Evolutionary conservation across 116 monocot genomes (phyloP).

Genomic region (Cymodocea nodosa): DNA sequence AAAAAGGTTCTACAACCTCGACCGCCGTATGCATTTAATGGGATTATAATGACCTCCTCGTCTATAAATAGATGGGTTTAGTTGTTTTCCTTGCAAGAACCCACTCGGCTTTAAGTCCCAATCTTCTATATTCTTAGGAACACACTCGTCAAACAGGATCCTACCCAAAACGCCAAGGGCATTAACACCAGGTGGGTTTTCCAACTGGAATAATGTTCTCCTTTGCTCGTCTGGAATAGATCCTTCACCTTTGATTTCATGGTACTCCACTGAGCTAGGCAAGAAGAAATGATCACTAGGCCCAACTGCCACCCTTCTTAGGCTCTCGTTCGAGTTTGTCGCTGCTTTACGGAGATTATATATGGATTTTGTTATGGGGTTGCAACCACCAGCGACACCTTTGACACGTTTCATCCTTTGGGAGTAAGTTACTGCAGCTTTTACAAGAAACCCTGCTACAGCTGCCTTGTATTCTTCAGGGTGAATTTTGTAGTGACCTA

Average conservation of each 20-base stretch:
- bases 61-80: constrained; percentile 10
- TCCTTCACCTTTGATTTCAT: constrained; percentile 23
- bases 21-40: constrained; percentile 43
- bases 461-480: constrained; percentile 45
- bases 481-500: constrained; percentile 64
- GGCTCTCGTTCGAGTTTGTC: constrained; percentile 38
- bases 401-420: constrained; percentile 16
- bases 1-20: constrained; percentile 20
- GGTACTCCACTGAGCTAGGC: constrained; percentile 47
- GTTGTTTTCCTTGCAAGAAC: constrained; percentile 1
- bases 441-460: constrained; percentile 47
- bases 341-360: constrained; percentile 41
- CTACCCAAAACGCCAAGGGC: constrained; percentile 64
- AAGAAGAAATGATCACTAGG: constrained; percentile 56
- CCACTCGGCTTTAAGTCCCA: constrained; percentile 75
- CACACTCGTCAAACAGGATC: constrained; percentile 77
- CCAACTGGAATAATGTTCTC: constrained; percentile 25
- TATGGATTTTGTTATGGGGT: constrained; percentile 44
- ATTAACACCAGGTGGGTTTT: constrained; percentile 35
- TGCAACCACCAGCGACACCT: constrained; percentile 8
- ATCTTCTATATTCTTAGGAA: constrained; percentile 75
- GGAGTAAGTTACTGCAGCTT: constrained; percentile 28
- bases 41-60: constrained; percentile 38
- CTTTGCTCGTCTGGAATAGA: constrained; percentile 36
- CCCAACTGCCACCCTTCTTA: constrained; percentile 30